A percentile compares a stretch with the other conserved stretches of the same genome.
Evolutionary conservation across 129 eudicot species (phyloP).

Genomic region (Artemisia argyi): DNA sequence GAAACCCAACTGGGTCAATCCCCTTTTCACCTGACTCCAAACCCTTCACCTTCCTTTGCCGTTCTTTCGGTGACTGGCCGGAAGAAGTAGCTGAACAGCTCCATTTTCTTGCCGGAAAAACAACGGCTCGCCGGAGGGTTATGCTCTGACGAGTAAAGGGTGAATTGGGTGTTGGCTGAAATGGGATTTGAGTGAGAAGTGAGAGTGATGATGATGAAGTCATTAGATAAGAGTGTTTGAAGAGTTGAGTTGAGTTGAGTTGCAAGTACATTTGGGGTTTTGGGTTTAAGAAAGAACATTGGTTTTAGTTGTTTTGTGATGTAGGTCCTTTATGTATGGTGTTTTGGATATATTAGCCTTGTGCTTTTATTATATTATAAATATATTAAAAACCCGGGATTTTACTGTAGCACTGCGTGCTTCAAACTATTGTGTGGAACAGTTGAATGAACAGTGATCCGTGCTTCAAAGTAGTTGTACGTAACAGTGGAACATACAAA

Average conservation of each 20-base stretch:
- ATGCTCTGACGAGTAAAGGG: conserved; percentile 8
- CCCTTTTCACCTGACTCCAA: conserved; percentile 48
- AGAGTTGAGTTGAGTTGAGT: neutral
- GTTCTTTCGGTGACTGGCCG: conserved; percentile 35
- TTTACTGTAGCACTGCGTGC: too few relatives aligned
- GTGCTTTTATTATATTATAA: too few relatives aligned
- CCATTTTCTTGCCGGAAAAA: conserved; percentile 41
- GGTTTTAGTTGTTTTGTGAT: neutral
- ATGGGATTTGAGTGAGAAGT: conserved; percentile 31
- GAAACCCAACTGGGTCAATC: conserved; percentile 88
- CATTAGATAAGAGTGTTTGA: conserved; percentile 41
- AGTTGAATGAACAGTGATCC: too few relatives aligned
- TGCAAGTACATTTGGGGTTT: conserved; percentile 23
- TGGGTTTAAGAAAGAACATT: conserved; percentile 31
- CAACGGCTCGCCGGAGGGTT: conserved; percentile 24
- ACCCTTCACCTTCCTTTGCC: conserved; percentile 28
- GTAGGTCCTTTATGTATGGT: neutral
- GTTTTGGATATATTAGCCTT: neutral
- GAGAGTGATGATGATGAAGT: conserved; percentile 36
- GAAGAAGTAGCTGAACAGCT: conserved; percentile 55
- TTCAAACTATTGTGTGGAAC: too few relatives aligned
- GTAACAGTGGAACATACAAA: too few relatives aligned
- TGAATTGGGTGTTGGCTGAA: conserved; percentile 30
- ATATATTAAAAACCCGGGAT: too few relatives aligned
- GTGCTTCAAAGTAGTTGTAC: too few relatives aligned